Evolutionary conservation across 352 stramenopile genomes (phyloP), one percentile per base, ranked within the genome.

Genomic region (Thraustochytrium sp.): DNA sequence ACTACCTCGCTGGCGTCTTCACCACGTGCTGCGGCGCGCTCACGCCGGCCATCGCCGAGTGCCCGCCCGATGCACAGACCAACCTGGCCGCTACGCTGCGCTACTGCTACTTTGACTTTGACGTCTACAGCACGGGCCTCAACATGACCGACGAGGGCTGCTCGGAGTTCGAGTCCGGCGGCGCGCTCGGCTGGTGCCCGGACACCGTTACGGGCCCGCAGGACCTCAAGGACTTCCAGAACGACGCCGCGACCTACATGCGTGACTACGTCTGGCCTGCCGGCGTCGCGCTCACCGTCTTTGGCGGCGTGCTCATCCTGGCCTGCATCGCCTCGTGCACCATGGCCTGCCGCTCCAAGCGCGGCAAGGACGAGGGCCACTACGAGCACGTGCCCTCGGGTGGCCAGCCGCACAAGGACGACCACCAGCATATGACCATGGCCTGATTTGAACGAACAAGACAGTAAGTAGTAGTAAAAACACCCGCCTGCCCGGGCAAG

Each of bases 51-150:
- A 54, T 75, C 31, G 31, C 51, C 11, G 38, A 53, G 36, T 75
- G 62, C 44, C 21, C 38, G 38, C n/a, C n/a, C n/a, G 8, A 8
- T 11, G 62, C 44, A 2, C 23, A 23, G 5, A 75, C 26, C 62
- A 18, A 29, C 13, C 18, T 75, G 13, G 62, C 21, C 40, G 59
- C 29, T 11, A 16, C 40, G 9, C 5, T 53, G n/a, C 40, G n/a
- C 36, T 80, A 80, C 68, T 80, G 68, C 68, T 80, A 80, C 53
- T 80, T 80, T 64, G 49, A 72, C 31, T 5, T 44, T 4, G 31
- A 76, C 42, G 46, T 18, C 13, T 80, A 48, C 34, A n/a, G 5
- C 16, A 31, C 68, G 13, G 68, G 68, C 51, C 0, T 21, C 8
- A 26, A 3, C n/a, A 8, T 80, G 23, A 51, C 37, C 49, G 42